phyloP scores from a whole-genome alignment of 1,139 yeast genomes.

The Yamadazyma songkhlaensis region DNA sequence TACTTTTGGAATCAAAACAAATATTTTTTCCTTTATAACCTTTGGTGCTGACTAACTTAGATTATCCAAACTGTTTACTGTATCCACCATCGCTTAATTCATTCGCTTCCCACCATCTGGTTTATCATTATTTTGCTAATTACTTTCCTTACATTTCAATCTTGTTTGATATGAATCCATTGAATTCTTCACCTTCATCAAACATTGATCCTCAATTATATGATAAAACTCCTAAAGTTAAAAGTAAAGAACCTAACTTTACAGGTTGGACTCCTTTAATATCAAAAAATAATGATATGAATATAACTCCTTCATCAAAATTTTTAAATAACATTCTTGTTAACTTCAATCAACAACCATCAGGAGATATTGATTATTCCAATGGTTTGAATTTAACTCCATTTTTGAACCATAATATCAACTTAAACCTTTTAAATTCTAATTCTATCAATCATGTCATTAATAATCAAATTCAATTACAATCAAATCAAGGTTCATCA shows the following conservation, averaged over 20 bases:
- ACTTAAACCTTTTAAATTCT: constrained; percentile 16
- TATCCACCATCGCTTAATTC: not conserved
- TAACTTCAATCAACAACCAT: constrained; percentile 9
- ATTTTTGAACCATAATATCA: constrained; percentile 39
- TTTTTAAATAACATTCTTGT: constrained; percentile 19
- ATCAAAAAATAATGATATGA: constrained; percentile 37
- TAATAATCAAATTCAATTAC: constrained; percentile 5
- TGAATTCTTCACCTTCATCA: constrained; percentile 1
- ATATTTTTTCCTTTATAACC: not conserved
- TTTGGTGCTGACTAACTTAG: no score
- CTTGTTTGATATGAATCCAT: not conserved
- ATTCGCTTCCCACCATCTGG: not conserved
- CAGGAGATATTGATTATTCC: constrained; percentile 28
- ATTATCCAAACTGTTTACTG: not conserved
- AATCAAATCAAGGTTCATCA: not conserved
- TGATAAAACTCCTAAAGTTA: constrained; percentile 14
- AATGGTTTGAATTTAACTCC: constrained; percentile 46
- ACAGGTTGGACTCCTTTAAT: constrained; percentile 48
- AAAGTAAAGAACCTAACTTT: constrained; percentile 17
- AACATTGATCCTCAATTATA: constrained; percentile 20
- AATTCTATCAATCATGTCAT: constrained; percentile 10
- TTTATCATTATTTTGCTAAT: not conserved
- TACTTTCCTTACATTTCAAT: not conserved
- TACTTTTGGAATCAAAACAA: not conserved
- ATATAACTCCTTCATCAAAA: constrained; percentile 38